Evolutionary conservation across 2,329 filamentous ascomycete species (phyloP), one percentile per base, ranked within the genome.

Genomic region (Alternaria hordeiaustralica): DNA sequence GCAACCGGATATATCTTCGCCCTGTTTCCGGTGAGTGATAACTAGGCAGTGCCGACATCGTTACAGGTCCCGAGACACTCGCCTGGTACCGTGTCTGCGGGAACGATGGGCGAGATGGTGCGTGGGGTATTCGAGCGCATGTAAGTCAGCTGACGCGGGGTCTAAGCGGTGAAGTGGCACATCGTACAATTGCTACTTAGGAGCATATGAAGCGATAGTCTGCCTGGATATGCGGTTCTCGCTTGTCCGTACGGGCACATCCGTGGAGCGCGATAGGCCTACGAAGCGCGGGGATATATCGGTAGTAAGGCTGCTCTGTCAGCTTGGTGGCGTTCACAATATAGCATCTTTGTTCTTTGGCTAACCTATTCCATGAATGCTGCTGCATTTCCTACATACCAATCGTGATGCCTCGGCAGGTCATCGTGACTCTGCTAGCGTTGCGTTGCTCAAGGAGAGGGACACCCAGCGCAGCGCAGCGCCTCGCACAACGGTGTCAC

Each of bases 1-100:
- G 33, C n/a, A 25, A 33, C 25, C 46, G 30, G 49, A 26, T 33
- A 50, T 43, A 30, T 36, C 5, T 45, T 20, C 56, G 58, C 55
- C 28, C 36, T 61, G 55, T 51, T 64, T 64, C 61, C 64, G 64
- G 64, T 64, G 54, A 66, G 47, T 64, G 28, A 13, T 44, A 15
- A 13, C n/a, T 12, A 26, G 45, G 28, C 33, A 56, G 41, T 59
- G 46, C 18, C 47, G 23, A 26, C 25, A 49, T 54, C 10, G 15
- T 26, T 49, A 50, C 21, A 56, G 28, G 12, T 41, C 25, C 56
- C 49, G 49, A 55, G 13, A 41, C 30, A 50, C 36, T 20, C 56
- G 21, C 43, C 55, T 18, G 23, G 21, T 30, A 4, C 30, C 47
- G 58, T 26, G 26, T 55, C 23, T 28, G 23, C 45, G 30, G 56